Base-by-base conservation (phyloP, 176 grass and related monocot species). In the Melocanna baccifera region DNA sequence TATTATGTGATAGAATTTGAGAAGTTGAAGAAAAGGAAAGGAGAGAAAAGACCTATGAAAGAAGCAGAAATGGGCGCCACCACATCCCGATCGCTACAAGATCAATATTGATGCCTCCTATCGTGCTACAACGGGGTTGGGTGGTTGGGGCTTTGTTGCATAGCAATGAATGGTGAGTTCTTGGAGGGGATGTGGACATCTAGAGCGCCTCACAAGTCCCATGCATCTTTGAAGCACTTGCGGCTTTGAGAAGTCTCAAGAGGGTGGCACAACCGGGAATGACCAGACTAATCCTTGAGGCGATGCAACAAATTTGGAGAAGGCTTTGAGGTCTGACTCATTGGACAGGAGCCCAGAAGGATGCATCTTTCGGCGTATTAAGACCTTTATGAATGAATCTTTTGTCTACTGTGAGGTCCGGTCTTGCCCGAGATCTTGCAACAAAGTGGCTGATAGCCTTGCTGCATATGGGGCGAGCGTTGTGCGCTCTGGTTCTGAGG, bases 141-240 rank as follows among this genome's bases (percentile, higher is more conserved):
- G 47, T 1, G 71, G 71, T 0, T 74, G 71, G 46, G 47, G 46
- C 0, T 74, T 73, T 53, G 45, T 53, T 0, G 46, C 6, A 53
- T 0, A 34, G 9, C 16, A n/a, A n/a, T n/a, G n/a, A 9, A 2
- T 1, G 26, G 71, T 0, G 28, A 3, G 0, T 30, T 53, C 0
- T 9, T 74, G 1, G 47, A 51, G 8, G 46, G 25, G 47, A 1
- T 9, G 46, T 5, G 47, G 71, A 0, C 18, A 34, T 28, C 13
- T 72, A 0, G 6, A 4, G 23, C 12, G 1, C 0, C 5, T 72
- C 0, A 6, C 10, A 1, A 29, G 1, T 0, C n/a, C 43, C 1
- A 0, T 72, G 0, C 69, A 72, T 18, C 13, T n/a, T n/a, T 18
- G 46, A 52, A 30, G 69, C 69, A 0, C 0, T 72, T 0, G 69